Percentiles rank a stretch among this genome's conserved stretches.
These are phyloP conservation scores for Sphagnum magellanicum DNA, from an alignment of 228 moss, liverwort and hornwort genomes.

Conservation along the genomic window DNA sequence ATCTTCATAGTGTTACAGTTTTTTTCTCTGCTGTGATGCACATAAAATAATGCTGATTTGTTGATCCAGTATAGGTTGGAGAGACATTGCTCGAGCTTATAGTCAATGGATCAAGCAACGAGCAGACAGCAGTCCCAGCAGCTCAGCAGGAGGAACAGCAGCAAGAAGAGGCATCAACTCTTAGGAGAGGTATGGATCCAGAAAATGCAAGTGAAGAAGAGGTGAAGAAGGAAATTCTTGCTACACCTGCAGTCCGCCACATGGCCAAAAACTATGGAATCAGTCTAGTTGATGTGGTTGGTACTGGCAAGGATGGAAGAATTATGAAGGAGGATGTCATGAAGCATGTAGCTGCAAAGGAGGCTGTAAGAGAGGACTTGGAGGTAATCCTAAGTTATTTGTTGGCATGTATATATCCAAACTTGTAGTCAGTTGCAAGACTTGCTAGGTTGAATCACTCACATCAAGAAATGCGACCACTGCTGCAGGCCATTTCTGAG, in stretches of 20 bases:
- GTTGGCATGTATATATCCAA: no score
- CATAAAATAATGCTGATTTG: no score
- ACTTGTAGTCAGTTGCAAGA: no score
- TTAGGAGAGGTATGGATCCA: no score
- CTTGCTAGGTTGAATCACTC: no score
- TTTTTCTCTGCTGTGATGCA: no score
- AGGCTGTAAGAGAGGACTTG: slow-evolving; percentile 64
- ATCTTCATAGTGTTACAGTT: no score
- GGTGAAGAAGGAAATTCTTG: slow-evolving; percentile 14
- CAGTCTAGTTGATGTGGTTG: slow-evolving; percentile 36
- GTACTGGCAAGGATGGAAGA: slow-evolving; percentile 58
- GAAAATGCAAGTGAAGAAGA: slow-evolving; percentile 4
- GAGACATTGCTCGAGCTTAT: slow-evolving; percentile 72
- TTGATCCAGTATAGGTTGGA: slow-evolving; percentile 47
- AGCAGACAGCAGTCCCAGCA: slow-evolving; percentile 15
- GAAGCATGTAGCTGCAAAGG: slow-evolving; percentile 42
- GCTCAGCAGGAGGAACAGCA: neutral
- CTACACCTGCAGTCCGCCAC: slow-evolving; percentile 75
- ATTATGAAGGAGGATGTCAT: slow-evolving; percentile 66
- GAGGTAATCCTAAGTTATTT: slow-evolving; percentile 20
- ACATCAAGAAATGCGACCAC: no score
- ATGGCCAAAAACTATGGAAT: slow-evolving; percentile 69
- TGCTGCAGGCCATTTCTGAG: slow-evolving; percentile 32
- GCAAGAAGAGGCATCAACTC: no score
- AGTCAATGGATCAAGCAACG: slow-evolving; percentile 31